Evolutionary conservation across 148 eudicot species (phyloP).

Genomic region (Rheum nobile): DNA sequence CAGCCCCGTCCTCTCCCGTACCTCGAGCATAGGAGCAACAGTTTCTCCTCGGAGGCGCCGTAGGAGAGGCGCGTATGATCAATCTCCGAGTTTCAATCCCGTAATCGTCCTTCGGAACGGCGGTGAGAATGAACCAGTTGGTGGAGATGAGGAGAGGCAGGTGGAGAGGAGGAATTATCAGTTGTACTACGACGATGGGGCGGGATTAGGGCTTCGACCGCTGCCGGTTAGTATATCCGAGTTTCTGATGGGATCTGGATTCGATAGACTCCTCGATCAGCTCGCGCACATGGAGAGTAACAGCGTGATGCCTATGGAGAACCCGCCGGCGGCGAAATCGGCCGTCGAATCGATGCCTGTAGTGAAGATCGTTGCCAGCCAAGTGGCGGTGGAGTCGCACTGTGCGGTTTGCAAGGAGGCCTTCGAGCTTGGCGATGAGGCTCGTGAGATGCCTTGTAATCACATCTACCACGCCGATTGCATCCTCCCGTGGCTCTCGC

Average conservation of each 20-base stretch:
- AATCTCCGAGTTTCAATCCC: conserved; percentile 22
- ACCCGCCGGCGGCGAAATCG: conserved; percentile 29
- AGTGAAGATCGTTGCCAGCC: conserved; percentile 13
- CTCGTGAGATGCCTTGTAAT: conserved; percentile 39
- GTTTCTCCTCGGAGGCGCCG: neutral
- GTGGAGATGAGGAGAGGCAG: neutral
- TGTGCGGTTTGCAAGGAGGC: conserved; percentile 48
- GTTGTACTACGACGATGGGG: conserved; percentile 29
- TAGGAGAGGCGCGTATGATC: conserved; percentile 9
- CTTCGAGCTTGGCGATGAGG: conserved; percentile 22
- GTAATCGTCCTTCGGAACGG: conserved; percentile 41
- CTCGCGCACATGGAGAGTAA: conserved; percentile 15
- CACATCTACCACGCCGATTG: conserved; percentile 44
- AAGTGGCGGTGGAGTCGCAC: conserved; percentile 21
- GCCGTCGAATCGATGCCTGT: conserved; percentile 31
- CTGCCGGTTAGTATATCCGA: conserved; percentile 23
- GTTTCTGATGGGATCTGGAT: conserved; percentile 29
- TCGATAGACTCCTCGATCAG: conserved; percentile 32
- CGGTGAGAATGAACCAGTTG: conserved; percentile 5
- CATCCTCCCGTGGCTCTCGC: conserved; percentile 37
- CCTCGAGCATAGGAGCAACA: neutral
- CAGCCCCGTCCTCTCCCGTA: neutral
- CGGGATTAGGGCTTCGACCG: conserved; percentile 25
- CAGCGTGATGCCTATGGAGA: conserved; percentile 10
- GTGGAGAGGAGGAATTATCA: conserved; percentile 17